Percentiles rank a stretch among this genome's conserved stretches.
Evolutionary conservation across 139 green algal species (phyloP).

Genomic region (Parachlorella kessleri): DNA sequence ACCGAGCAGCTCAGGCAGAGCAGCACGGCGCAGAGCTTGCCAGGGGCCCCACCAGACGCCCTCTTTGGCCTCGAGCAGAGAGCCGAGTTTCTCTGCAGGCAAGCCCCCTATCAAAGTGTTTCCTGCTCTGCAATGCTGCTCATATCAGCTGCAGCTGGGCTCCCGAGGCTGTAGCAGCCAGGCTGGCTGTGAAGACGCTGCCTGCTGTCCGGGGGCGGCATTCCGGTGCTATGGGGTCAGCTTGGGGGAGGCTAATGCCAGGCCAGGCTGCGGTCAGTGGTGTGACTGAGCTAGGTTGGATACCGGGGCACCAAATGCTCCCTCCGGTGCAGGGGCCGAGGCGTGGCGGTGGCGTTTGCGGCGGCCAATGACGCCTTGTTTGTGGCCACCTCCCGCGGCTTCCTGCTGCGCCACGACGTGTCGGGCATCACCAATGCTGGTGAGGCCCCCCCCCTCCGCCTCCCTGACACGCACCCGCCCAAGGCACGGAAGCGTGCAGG

Average conservation of each 20-base stretch:
- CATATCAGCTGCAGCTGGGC: too few species aligned
- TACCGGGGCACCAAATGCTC: too few species aligned
- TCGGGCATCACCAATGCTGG: constrained; percentile 29
- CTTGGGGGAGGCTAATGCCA: too few species aligned
- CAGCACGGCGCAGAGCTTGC: background rate
- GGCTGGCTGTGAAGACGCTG: background rate
- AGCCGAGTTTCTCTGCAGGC: constrained; percentile 24
- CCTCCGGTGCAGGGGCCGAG: constrained; percentile 20
- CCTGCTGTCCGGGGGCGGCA: too few species aligned
- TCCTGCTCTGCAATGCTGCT: too few species aligned
- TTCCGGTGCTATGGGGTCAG: too few species aligned
- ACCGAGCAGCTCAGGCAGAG: background rate
- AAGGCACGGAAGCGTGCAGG: too few species aligned
- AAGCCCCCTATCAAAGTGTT: background rate
- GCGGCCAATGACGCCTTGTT: constrained; percentile 58
- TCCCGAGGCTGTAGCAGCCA: background rate
- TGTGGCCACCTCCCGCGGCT: constrained; percentile 75
- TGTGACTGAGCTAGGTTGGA: too few species aligned
- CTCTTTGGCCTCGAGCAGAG: constrained; percentile 40
- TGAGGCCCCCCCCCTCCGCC: too few species aligned
- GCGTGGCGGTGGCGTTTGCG: constrained; percentile 28
- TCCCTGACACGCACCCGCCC: too few species aligned
- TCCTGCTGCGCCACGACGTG: constrained; percentile 78
- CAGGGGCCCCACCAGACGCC: background rate
- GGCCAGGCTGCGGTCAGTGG: too few species aligned